These are phyloP conservation scores for Sporisorium graminicola DNA, from an alignment of 1,284 basidiomycete species.

Conservation along the genomic window DNA sequence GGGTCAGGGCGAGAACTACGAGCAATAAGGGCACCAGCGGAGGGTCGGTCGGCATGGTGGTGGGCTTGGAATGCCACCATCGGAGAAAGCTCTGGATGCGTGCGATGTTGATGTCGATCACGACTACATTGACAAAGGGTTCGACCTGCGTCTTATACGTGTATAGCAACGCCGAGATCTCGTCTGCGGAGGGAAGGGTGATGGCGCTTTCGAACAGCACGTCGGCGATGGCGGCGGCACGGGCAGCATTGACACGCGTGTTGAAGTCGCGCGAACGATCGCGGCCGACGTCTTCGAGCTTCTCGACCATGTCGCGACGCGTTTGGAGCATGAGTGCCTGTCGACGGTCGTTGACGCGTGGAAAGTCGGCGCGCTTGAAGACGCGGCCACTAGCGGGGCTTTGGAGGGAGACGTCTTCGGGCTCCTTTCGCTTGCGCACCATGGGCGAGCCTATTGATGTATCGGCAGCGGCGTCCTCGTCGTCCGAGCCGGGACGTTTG, in stretches of 20 bases:
- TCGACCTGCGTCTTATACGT: conserved; percentile 59
- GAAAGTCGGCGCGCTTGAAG: conserved; percentile 46
- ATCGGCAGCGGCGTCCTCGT: conserved; percentile 39
- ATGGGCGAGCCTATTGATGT: conserved; percentile 46
- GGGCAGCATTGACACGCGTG: conserved; percentile 56
- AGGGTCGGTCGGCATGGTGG: conserved; percentile 61
- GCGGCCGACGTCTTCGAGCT: conserved; percentile 44
- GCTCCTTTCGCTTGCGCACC: conserved; percentile 49
- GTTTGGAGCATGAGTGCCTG: conserved; percentile 42
- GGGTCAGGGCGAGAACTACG: conserved; percentile 58
- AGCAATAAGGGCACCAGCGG: conserved; percentile 60
- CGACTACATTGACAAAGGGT: conserved; percentile 52
- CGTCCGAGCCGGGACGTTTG: conserved; percentile 47
- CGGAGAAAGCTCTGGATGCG: conserved; percentile 57
- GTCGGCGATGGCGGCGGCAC: conserved; percentile 58
- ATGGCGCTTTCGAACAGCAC: conserved; percentile 53
- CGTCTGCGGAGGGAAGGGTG: conserved; percentile 50
- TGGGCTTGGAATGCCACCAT: conserved; percentile 63
- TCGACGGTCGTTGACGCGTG: conserved; percentile 39
- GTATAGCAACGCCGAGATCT: conserved; percentile 52
- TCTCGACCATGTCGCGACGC: conserved; percentile 46
- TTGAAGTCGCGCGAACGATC: conserved; percentile 53
- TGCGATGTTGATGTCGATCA: conserved; percentile 59
- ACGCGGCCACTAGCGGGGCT: conserved; percentile 22
- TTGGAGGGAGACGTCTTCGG: conserved; percentile 16